phyloP scores from a whole-genome alignment of 257 asterid genomes.

The Marsdenia floribunda region DNA sequence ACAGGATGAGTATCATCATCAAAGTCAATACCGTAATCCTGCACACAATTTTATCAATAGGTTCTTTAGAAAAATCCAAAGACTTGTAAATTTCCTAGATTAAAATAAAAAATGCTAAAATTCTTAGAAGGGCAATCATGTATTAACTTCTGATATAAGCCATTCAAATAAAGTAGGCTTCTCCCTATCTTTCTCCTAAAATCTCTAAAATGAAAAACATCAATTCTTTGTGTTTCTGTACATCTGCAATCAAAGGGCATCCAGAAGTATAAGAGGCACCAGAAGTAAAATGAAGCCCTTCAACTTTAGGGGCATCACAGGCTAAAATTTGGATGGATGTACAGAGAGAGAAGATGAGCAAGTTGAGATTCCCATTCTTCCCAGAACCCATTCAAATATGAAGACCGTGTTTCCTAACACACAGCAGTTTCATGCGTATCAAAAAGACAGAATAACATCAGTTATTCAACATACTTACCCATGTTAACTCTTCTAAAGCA shows the following conservation, averaged over 20 bases:
- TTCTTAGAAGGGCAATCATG: neutral
- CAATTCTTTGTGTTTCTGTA: neutral
- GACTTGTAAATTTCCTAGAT: no score
- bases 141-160: neutral
- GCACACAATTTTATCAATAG: constrained; percentile 19
- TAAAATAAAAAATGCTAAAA: neutral
- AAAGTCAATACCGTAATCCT: constrained; percentile 60
- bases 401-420: neutral
- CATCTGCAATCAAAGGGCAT: neutral
- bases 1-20: constrained; percentile 27
- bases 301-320: neutral
- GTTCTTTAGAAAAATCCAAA: neutral
- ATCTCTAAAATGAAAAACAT: neutral
- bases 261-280: neutral
- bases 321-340: neutral
- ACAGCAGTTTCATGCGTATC: neutral
- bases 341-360: neutral
- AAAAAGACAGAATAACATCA: neutral
- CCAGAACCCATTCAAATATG: neutral
- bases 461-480: constrained; percentile 35
- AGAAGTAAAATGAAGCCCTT: neutral
- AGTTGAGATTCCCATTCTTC: neutral
- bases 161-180: neutral
- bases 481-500: constrained; percentile 63
- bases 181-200: neutral